These are phyloP conservation scores for Multifurca ochricompacta DNA, from an alignment of 768 basidiomycete genomes.

Conservation along the genomic window DNA sequence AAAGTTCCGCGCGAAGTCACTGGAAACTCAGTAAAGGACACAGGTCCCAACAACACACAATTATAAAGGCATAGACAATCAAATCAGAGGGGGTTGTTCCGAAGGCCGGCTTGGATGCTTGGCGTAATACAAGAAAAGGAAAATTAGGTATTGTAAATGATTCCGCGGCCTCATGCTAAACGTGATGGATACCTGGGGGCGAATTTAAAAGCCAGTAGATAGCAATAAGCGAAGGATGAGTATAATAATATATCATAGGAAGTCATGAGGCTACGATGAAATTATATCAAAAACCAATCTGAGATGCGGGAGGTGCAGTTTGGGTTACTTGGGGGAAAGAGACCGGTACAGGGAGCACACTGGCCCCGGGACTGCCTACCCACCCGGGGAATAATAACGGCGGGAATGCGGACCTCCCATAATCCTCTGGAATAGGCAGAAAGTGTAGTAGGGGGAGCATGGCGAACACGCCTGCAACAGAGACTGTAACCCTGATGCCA, in stretches of 20 bases:
- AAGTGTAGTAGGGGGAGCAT: conserved; percentile 16
- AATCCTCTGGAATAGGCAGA: background rate
- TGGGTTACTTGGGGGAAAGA: background rate
- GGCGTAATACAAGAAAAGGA: no score
- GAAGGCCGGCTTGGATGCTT: no score
- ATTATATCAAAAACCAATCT: background rate
- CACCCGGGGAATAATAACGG: background rate
- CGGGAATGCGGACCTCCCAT: background rate
- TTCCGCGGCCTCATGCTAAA: no score
- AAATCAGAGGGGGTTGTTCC: no score
- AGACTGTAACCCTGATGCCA: background rate
- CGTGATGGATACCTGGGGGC: background rate
- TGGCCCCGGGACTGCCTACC: background rate
- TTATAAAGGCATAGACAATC: no score
- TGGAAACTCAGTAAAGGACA: no score
- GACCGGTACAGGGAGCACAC: background rate
- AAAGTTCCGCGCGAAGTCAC: no score
- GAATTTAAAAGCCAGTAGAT: no score
- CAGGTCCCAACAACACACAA: no score
- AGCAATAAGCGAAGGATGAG: background rate
- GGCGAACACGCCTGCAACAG: conserved; percentile 1
- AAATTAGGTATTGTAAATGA: no score
- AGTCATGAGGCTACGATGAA: background rate
- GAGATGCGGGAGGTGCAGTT: background rate
- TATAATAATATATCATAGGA: background rate